phyloP scores from a whole-genome alignment of 1,284 basidiomycete genomes.

The Inonotus hispidus region DNA sequence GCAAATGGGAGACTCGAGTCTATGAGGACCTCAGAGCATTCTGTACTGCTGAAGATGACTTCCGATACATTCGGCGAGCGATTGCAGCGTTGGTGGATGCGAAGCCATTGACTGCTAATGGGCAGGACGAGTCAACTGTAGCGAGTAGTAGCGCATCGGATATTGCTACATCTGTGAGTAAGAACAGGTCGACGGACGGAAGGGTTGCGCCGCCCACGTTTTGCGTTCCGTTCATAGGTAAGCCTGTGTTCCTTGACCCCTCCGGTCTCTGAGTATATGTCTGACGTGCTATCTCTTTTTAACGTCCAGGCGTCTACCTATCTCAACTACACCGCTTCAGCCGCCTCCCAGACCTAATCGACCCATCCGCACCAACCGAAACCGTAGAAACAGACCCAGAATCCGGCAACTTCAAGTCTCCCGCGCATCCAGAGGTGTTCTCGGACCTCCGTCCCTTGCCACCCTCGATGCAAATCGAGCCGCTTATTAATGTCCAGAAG shows the following conservation, averaged over 20 bases:
- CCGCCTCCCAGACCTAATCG: constrained; percentile 74
- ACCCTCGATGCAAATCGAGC: constrained; percentile 71
- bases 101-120: constrained; percentile 46
- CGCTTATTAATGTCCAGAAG: constrained; percentile 84
- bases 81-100: constrained; percentile 61
- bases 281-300: constrained; percentile 10
- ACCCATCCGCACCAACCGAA: constrained; percentile 72
- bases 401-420: constrained; percentile 58
- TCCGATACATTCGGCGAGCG: constrained; percentile 66
- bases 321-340: constrained; percentile 63
- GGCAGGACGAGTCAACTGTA: constrained; percentile 45
- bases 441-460: constrained; percentile 64
- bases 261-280: neutral
- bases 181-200: constrained; percentile 36
- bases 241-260: constrained; percentile 23
- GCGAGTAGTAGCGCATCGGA: constrained; percentile 38
- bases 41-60: constrained; percentile 64
- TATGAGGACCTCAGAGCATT: constrained; percentile 73
- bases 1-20: constrained; percentile 71
- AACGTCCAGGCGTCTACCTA: constrained; percentile 62
- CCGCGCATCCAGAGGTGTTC: constrained; percentile 73
- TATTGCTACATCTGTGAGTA: constrained; percentile 28
- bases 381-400: constrained; percentile 58
- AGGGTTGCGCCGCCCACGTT: constrained; percentile 39
- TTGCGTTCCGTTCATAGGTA: constrained; percentile 78